Evolutionary conservation across 1,284 basidiomycete species (phyloP), one percentile per base, ranked within the genome.

Genomic region (Pseudozyma sp.): DNA sequence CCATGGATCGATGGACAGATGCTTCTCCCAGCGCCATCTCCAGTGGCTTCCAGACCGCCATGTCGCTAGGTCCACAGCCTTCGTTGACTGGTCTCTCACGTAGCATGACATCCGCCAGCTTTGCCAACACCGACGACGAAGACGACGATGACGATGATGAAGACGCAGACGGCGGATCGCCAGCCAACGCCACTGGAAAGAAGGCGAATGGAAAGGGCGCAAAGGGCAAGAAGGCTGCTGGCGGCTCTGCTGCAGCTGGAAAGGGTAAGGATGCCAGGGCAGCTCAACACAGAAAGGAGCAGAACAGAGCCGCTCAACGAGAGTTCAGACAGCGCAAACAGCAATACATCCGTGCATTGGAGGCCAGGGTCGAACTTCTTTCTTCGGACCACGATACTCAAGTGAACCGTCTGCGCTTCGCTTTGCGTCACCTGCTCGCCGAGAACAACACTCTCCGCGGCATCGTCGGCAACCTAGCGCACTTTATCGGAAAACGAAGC

Each of bases 241-340:
- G 13, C 24, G 57, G 39, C 8, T 55, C 50, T 16, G 57, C 39
- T 16, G 73, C 72, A 24, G 60, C 47, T 4, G 52, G 42, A 11
- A 70, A 72, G 46, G 48, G 55, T n/a, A 70, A 64, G 37, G 79
- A 71, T 31, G 50, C 63, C 34, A 61, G 33, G 54, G 66, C 67
- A 14, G 59, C 51, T 31, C 76, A 58, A 42, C 72, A 57, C 29
- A 49, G 79, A n/a, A 82, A 82, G 44, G 79, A 75, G 45, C 79
- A 81, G 45, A 82, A 82, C 58, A 58, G 80, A 34, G 66, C 80
- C 3, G 79, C 80, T 10, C 80, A 82, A 54, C 67, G 80, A 39
- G 80, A 82, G 45, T 82, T 82, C 43, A 60, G 80, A 3, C 80
- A 82, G 45, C 66, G 80, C 24, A 81, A 81, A 60, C 80, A 82